Conservation (phyloP, 2,329 filamentous ascomycete genomes). For the Ceratocystis eucalypticola region DNA sequence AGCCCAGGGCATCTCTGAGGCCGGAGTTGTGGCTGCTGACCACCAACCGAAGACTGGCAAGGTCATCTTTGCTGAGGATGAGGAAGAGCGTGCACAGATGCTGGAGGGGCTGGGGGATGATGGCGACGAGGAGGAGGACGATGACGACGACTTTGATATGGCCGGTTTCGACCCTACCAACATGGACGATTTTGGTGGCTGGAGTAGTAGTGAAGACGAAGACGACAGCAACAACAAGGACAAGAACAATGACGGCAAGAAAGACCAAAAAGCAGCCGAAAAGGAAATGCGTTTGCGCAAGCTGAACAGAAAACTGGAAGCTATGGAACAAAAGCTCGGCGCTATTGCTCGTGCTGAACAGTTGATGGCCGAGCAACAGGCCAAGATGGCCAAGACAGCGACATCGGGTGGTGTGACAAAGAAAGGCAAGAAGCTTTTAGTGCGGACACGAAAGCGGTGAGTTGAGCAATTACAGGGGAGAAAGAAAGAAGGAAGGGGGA, state of each 20-base stretch:
- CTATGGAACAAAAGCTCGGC: conserved; percentile 41
- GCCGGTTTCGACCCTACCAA: conserved; percentile 21
- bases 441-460: conserved; percentile 48
- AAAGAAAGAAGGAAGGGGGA: conserved; percentile 13
- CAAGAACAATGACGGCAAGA: conserved; percentile 25
- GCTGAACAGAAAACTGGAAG: conserved; percentile 36
- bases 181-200: conserved; percentile 16
- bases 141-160: conserved; percentile 21
- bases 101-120: conserved; percentile 26
- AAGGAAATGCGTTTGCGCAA: conserved; percentile 28
- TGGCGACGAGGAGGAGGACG: conserved; percentile 26
- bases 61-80: conserved; percentile 30
- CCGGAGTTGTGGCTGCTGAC: conserved; percentile 14
- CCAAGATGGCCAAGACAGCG: conserved; percentile 52
- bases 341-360: conserved; percentile 42
- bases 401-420: conserved; percentile 47
- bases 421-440: conserved; percentile 48
- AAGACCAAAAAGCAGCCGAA: conserved; percentile 20
- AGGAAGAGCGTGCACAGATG: conserved; percentile 23
- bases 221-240: conserved; percentile 33
- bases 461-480: neutral
- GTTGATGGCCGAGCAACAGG: conserved; percentile 43
- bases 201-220: conserved; percentile 26
- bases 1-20: conserved; percentile 25
- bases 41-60: conserved; percentile 23